Base-by-base conservation (phyloP, 306 rosid species). In the Canavalia gladiata region DNA sequence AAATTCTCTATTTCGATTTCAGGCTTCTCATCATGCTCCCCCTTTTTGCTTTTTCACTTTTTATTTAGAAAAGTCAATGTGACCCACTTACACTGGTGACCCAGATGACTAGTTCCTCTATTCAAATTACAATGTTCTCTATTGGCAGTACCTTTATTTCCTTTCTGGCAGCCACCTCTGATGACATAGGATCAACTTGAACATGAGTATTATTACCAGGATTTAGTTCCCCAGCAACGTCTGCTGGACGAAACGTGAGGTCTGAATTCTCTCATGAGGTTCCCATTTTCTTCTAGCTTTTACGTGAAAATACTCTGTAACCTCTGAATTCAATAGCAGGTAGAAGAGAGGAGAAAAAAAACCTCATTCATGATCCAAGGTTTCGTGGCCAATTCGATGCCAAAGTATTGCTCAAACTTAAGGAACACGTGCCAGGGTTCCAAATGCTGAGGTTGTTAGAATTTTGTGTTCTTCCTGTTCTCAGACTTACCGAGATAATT, bases 131-230 rank as follows among this genome's bases (percentile, higher is more conserved):
- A 37, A 37, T n/a, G 6, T 63, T 33, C 2, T 63, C 10, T 60
- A 9, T 33, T 31, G 30, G 28, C 39, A n/a, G 62, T 72, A 89
- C 90, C 91, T 84, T 78, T 28, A 35, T 69, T 45, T 78, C 83
- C 86, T 68, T 72, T 13, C 86, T 69, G 78, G 71, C 73, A 68
- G 85, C 74, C 33, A 85, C 82, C 49, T 87, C 66, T 18, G 87
- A 75, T 49, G 89, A 83, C 30, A 50, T n/a, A 31, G 85, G 83
- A 75, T 91, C 89, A 59, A 68, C 87, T 35, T 87, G 74, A 49
- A 86, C 72, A 8, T 50, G 68, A n/a, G 57, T 66, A 31, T 76
- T 68, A 1, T 37, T 30, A n/a, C 78, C 85, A 13, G 90, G 86
- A 70, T 74, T 69, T 81, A 84, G 59, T 56, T 88, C 91, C 34